Evolutionary conservation across 768 basidiomycete species (phyloP).

Genomic region (Russula griseocarnosa): DNA sequence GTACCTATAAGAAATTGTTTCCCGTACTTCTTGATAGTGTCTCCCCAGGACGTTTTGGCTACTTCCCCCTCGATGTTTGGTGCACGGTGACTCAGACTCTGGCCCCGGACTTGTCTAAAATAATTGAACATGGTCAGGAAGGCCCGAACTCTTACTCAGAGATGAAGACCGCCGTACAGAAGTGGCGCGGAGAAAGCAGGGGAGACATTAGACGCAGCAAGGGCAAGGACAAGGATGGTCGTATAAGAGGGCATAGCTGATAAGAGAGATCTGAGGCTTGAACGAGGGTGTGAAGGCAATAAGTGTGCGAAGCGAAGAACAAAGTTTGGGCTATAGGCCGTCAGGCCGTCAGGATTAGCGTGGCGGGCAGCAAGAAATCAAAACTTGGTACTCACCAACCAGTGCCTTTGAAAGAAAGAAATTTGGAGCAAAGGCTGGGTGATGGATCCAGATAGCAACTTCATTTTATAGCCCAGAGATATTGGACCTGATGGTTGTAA

Average conservation of each 20-base stretch:
- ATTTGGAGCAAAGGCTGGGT: constrained; percentile 1
- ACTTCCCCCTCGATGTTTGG: accelerated
- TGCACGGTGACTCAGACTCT: neutral
- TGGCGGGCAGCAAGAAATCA: too few relatives aligned
- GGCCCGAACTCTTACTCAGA: neutral
- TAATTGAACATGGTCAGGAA: neutral
- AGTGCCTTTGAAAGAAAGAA: constrained; percentile 6
- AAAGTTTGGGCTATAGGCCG: constrained; percentile 1
- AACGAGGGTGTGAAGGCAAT: neutral
- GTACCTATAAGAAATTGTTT: too few relatives aligned
- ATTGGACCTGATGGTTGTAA: neutral
- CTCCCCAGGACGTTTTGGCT: too few relatives aligned
- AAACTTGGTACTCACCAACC: constrained; percentile 13
- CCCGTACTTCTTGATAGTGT: too few relatives aligned
- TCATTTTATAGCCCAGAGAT: neutral
- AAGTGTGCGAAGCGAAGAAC: neutral
- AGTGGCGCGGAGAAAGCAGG: constrained; percentile 11
- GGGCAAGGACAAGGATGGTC: constrained; percentile 1
- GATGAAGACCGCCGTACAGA: neutral
- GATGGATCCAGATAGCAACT: neutral
- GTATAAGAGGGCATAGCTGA: constrained; percentile 1
- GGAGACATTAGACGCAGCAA: neutral
- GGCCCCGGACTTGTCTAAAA: neutral
- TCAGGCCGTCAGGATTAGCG: neutral
- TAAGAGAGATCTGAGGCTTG: neutral